Evolutionary conservation across 345 rosid species (phyloP).

Genomic region (Citrus unshiu): DNA sequence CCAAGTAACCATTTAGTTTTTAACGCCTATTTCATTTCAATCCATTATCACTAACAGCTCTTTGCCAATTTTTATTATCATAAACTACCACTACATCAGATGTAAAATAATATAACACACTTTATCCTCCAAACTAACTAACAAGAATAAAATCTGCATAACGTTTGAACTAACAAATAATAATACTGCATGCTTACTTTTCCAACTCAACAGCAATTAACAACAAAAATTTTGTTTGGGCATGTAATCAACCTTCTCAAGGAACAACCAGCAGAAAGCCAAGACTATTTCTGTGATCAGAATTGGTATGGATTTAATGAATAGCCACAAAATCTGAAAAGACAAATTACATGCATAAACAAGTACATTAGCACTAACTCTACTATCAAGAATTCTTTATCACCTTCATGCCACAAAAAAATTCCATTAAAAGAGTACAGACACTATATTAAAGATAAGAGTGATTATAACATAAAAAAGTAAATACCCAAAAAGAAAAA

Average conservation of each 20-base stretch:
- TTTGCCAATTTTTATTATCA: background rate
- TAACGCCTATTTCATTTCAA: background rate
- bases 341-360: background rate
- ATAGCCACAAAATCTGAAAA: background rate
- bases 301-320: background rate
- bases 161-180: no score
- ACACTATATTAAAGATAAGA: constrained; percentile 13
- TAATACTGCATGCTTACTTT: background rate
- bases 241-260: background rate
- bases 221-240: background rate
- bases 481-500: background rate
- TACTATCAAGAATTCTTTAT: background rate
- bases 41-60: background rate
- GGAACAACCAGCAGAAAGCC: background rate
- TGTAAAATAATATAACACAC: background rate
- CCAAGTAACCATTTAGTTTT: background rate
- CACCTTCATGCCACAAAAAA: constrained; percentile 6
- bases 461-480: constrained; percentile 18
- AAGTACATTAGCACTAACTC: background rate
- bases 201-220: background rate
- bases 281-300: background rate
- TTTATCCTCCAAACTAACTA: background rate
- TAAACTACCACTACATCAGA: background rate
- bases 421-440: constrained; percentile 6
- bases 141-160: background rate